These are phyloP conservation scores for Sporothrix euskadiensis DNA, from an alignment of 2,329 filamentous ascomycete species.

Conservation along the genomic window DNA sequence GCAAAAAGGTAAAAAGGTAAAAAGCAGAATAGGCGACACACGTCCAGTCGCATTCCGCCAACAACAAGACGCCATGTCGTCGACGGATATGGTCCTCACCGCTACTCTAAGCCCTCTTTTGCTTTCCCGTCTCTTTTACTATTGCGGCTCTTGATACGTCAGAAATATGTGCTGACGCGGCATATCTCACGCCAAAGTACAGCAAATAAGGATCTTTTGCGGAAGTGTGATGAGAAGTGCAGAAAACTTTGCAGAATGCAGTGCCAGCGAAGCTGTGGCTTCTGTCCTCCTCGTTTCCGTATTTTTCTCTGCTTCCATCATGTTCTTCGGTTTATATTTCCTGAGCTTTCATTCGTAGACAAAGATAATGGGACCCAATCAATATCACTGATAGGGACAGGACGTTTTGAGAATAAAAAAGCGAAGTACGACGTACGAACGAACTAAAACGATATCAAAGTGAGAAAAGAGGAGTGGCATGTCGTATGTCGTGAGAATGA, in stretches of 20 bases:
- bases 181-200: slow-evolving; percentile 1
- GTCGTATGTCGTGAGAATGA: slow-evolving; percentile 2
- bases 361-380: no score
- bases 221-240: slow-evolving; percentile 19
- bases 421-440: no score
- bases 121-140: not conserved
- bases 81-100: not conserved
- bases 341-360: not conserved
- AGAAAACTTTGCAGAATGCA: slow-evolving; percentile 11
- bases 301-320: slow-evolving; percentile 4
- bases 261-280: slow-evolving; percentile 14
- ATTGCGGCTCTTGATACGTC: not conserved
- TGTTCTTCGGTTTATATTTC: not conserved
- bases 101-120: not conserved
- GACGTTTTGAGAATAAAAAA: not conserved
- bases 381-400: slow-evolving; percentile 7
- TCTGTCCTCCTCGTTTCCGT: not conserved
- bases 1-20: not conserved
- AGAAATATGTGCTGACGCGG: not conserved
- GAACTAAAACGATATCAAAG: not conserved
- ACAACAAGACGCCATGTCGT: not conserved
- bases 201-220: not conserved
- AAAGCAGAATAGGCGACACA: not conserved
- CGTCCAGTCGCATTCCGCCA: slow-evolving; percentile 25
- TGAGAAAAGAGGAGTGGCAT: not conserved